These are phyloP conservation scores for Chenopodium quinoa DNA, from an alignment of 148 eudicot genomes.

Conservation along the genomic window DNA sequence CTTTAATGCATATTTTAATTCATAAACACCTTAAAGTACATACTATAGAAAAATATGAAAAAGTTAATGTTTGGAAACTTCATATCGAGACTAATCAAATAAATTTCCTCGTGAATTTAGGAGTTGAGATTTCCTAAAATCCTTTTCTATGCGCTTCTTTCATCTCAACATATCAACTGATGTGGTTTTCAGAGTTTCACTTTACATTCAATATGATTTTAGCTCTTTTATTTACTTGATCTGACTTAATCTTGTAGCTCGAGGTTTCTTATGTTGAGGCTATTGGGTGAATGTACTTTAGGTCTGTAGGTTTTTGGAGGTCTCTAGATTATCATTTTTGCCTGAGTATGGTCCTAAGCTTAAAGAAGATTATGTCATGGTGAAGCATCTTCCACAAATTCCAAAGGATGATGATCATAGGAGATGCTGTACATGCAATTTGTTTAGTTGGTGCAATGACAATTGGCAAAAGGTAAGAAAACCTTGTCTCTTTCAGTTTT, in stretches of 20 bases:
- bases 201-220: background rate
- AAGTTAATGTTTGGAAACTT: no score
- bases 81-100: no score
- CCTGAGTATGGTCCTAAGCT: slow-evolving; percentile 98
- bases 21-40: no score
- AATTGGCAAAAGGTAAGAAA: slow-evolving; percentile 92
- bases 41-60: no score
- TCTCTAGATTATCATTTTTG: slow-evolving; percentile 84
- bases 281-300: slow-evolving; percentile 28
- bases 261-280: slow-evolving; percentile 18
- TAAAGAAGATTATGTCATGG: slow-evolving; percentile 87
- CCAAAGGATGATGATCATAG: slow-evolving; percentile 51
- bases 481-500: slow-evolving; percentile 1
- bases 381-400: slow-evolving; percentile 87
- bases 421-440: slow-evolving; percentile 68
- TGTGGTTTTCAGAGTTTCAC: background rate
- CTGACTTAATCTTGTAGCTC: background rate
- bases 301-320: slow-evolving; percentile 98
- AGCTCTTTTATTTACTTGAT: background rate
- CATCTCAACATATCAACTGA: background rate
- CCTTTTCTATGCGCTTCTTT: background rate
- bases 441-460: slow-evolving; percentile 87
- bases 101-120: background rate
- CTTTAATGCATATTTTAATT: no score
- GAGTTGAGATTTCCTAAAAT: background rate